Base-by-base conservation (phyloP, 805 yeast species). In the Cyberlindnera maclurae region DNA sequence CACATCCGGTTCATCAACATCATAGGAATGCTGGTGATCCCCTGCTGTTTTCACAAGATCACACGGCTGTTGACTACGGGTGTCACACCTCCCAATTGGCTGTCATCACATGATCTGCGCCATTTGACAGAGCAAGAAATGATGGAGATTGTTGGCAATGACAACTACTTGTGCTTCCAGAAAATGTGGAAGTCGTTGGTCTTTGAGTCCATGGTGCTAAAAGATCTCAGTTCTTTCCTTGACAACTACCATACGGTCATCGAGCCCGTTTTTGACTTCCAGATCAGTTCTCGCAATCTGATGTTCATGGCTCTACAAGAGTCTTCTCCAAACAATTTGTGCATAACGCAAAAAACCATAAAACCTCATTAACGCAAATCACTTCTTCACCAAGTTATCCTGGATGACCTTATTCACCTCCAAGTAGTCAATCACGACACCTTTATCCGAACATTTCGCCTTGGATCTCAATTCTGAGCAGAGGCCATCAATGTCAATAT, bases 401-500 rank as follows among this genome's bases (percentile, higher is more conserved):
- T 38, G 49, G 34, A 68, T 52, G 15, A 73, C 76, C 29, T 67
- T 64, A 48, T 83, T 82, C 22, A 93, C 90, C 56, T 90, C 97
- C 28, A 70, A 64, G 40, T 82, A 81, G 44, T 84, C 79, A 24
- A 93, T 77, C 24, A 93, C 95, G 26, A 83, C 97, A 13, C 98
- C 98, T 39, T 71, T 66, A 55, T 90, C 97, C 12, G 95, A 82
- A 66, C 98, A 93, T 63, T 87, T 88, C 10, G 97, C 98, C 71
- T 90, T 93, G 29, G 79, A 63, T 62, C 90, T 84, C 57, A 93
- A 71, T 64, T 93, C 98, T 32, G 65, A 58, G 70, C 98, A 93
- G 58, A 93, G 71, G 3, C 96, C 94, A 57, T 90, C 97, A 47
- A 93, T 89, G 60, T 93, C 98, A 38, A 93, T 70, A 43, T 89